Evolutionary conservation across 164 flowering plant genomes (phyloP), one percentile per base, ranked within the genome.

Genomic region (Dillenia turbinata): DNA sequence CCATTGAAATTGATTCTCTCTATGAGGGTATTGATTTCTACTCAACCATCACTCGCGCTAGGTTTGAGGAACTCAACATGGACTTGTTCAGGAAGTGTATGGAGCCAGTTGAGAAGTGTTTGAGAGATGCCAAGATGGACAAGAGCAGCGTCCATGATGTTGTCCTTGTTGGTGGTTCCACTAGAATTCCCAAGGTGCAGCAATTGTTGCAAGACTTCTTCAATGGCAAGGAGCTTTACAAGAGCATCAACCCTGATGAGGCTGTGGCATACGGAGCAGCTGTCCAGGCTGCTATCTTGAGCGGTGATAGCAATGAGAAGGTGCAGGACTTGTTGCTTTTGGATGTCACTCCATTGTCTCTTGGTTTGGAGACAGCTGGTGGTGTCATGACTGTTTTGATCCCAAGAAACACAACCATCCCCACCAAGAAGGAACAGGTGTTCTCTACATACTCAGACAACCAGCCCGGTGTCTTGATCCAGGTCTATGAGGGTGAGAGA

Each of bases 251-350:
- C 71, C 79, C 82, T 0, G 82, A 76, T 61, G 82, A 78, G 67
- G 82, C 82, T 19, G 80, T 79, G 22, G 82, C 82, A 2, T 76
- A 76, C 52, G 82, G 82, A 53, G 82, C 82, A 48, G 82, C 82
- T 15, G 82, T 79, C 14, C 54, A 12, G 62, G 82, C 80, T 56
- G 81, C 77, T 1, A 78, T 78, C 45, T 56, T 78, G 66, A 75
- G 77, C 44, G 9, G 79, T 33, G 79, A 76, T 46, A 77, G 77
- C 17, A 73, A 73, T 15, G 74, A 73, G 68, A 76, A 76, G 68
- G 79, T 76, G 5, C 79, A 73, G 56, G 79, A 73, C n/a, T 51
- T 76, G 3, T 43, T 73, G 47, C 77, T 76, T 9, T 45, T 70
- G 65, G 79, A 76, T 61, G 77, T 73, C 59, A 76, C 77, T n/a